Conservation (phyloP, 176 grass and related monocot species). For the Musa schizocarpa region DNA sequence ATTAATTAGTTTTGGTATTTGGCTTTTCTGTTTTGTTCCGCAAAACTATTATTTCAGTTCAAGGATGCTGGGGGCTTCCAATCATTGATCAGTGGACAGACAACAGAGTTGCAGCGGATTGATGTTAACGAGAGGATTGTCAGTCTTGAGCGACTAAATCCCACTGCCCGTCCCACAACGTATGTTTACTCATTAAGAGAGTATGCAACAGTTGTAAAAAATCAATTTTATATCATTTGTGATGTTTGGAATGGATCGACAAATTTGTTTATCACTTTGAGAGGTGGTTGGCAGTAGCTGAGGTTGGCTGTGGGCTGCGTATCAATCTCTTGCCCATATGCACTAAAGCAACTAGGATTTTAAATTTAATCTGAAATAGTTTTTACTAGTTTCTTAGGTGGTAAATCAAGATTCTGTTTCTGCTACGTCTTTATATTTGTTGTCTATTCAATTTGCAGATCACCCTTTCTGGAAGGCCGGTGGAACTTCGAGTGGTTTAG, state of each 20-base stretch:
- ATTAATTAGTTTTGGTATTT: background rate
- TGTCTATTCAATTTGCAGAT: slow-evolving; percentile 39
- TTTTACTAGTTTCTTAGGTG: background rate
- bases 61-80: slow-evolving; percentile 86
- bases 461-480: slow-evolving; percentile 80
- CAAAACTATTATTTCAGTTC: slow-evolving; percentile 52
- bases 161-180: slow-evolving; percentile 75
- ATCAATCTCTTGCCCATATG: background rate
- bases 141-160: slow-evolving; percentile 79
- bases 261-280: background rate
- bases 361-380: background rate
- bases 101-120: slow-evolving; percentile 84
- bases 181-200: slow-evolving; percentile 26
- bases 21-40: background rate
- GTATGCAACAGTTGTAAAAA: slow-evolving; percentile 10
- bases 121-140: slow-evolving; percentile 89
- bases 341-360: background rate
- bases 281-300: background rate
- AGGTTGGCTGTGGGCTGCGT: background rate
- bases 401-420: no score
- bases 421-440: background rate
- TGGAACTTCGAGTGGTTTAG: slow-evolving; percentile 97
- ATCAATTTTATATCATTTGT: slow-evolving; percentile 12
- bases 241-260: slow-evolving; percentile 4
- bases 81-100: slow-evolving; percentile 60